Evolutionary conservation across 495 filamentous ascomycete genomes (phyloP).

Genomic region (Trichocladium antarcticum): DNA sequence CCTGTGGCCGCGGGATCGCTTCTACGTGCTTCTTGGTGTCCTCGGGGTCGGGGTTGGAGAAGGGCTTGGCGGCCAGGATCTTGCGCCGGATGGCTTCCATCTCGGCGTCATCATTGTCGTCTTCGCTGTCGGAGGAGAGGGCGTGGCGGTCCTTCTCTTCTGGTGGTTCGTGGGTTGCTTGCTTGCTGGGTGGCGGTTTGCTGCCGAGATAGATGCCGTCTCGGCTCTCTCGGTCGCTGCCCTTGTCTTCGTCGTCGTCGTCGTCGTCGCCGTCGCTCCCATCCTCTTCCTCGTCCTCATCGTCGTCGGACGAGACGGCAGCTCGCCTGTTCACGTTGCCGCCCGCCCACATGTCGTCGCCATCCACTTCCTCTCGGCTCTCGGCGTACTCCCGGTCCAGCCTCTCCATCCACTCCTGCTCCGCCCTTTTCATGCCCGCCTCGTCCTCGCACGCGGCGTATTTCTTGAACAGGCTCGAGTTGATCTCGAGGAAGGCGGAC

Average conservation of each 20-base stretch:
- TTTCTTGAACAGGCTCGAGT: constrained; percentile 64
- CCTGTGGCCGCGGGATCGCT: constrained; percentile 45
- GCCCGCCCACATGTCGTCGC: constrained; percentile 65
- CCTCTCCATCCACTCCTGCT: constrained; percentile 77
- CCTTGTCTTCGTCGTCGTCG: constrained; percentile 20
- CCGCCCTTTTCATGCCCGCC: constrained; percentile 75
- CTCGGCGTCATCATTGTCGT: constrained; percentile 72
- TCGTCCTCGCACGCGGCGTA: constrained; percentile 78
- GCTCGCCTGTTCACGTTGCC: constrained; percentile 70
- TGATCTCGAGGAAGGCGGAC: constrained; percentile 76
- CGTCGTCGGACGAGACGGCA: constrained; percentile 44
- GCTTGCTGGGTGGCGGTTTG: constrained; percentile 34
- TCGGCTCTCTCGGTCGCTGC: constrained; percentile 20
- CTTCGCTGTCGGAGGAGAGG: constrained; percentile 52
- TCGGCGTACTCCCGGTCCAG: constrained; percentile 83
- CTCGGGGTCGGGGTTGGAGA: constrained; percentile 50
- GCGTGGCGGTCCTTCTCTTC: constrained; percentile 53
- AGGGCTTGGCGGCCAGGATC: constrained; percentile 77
- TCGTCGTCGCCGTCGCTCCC: constrained; percentile 34
- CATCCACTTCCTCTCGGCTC: constrained; percentile 54
- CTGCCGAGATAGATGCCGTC: constrained; percentile 50
- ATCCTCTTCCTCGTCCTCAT: constrained; percentile 32
- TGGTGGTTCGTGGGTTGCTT: constrained; percentile 13
- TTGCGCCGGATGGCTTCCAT: constrained; percentile 84
- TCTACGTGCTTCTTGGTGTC: constrained; percentile 43